A percentile compares a stretch with the other conserved stretches of the same genome.
These are phyloP conservation scores for Sordaria brevicollis DNA, from an alignment of 495 filamentous ascomycete species.

Conservation along the genomic window DNA sequence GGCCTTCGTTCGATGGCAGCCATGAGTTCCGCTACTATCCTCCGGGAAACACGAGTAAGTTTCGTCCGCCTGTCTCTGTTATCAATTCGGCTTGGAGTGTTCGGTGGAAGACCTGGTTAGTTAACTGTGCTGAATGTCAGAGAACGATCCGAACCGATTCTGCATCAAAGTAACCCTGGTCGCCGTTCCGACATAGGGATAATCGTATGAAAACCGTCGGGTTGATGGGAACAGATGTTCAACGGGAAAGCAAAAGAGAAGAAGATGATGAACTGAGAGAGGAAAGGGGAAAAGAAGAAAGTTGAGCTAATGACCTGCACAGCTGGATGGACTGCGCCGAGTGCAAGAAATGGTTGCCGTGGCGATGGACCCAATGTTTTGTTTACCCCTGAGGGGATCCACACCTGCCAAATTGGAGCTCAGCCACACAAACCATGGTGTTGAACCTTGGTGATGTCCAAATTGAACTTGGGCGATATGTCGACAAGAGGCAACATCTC, in stretches of 20 bases:
- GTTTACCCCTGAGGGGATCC: not conserved
- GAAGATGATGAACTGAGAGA: too few relatives aligned
- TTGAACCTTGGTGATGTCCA: not conserved
- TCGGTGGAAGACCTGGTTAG: not conserved
- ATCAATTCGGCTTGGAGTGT: not conserved
- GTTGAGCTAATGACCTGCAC: not conserved
- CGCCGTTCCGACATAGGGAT: not conserved
- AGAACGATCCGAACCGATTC: constrained; percentile 22
- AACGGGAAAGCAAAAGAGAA: too few relatives aligned
- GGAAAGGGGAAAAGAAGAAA: not conserved
- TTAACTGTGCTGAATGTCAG: constrained; percentile 4
- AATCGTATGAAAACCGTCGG: not conserved
- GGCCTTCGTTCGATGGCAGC: constrained; percentile 23
- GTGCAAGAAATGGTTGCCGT: not conserved
- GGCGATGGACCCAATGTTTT: not conserved
- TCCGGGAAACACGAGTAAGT: constrained; percentile 33
- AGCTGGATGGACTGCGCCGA: not conserved
- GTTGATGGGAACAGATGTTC: too few relatives aligned
- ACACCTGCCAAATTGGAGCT: not conserved
- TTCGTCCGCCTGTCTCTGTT: not conserved
- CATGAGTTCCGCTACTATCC: constrained; percentile 39
- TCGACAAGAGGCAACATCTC: too few relatives aligned
- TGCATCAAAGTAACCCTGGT: constrained; percentile 31
- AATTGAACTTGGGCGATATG: not conserved
- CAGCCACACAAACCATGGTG: not conserved